A percentile compares a stretch with the other conserved stretches of the same genome.
Evolutionary conservation across 192 early-diverging fungal genomes (phyloP).

Genomic region (Linnemannia zychae): DNA sequence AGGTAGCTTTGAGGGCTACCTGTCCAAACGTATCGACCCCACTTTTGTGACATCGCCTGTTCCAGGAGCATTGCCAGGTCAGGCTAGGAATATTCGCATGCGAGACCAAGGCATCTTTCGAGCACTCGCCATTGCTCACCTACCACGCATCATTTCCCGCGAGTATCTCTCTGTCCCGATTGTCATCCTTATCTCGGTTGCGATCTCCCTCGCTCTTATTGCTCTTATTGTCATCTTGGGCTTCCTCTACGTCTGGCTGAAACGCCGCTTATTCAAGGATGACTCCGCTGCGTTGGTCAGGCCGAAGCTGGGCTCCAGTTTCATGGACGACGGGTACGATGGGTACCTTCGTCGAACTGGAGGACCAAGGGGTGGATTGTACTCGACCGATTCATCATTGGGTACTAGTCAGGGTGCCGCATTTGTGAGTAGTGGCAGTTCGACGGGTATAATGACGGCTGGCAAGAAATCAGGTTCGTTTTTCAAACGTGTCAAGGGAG

Average conservation of each 20-base stretch:
- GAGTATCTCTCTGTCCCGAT: conserved; percentile 65
- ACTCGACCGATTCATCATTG: neutral
- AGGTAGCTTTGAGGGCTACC: neutral
- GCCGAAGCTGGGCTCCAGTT: conserved; percentile 23
- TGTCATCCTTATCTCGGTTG: conserved; percentile 78
- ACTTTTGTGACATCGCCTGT: neutral
- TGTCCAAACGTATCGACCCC: neutral
- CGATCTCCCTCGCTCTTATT: conserved; percentile 75
- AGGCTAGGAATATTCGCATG: neutral
- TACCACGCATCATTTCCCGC: conserved; percentile 32
- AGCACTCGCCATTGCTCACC: conserved; percentile 43
- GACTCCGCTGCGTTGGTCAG: neutral
- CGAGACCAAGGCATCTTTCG: conserved; percentile 50
- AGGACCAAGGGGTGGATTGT: neutral
- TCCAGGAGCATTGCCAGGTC: too few relatives aligned
- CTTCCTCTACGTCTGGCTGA: conserved; percentile 61
- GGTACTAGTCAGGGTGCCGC: neutral
- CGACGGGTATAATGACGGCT: neutral
- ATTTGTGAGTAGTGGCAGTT: neutral
- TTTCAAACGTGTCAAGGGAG: neutral
- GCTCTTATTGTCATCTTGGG: conserved; percentile 73
- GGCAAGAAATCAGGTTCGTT: conserved; percentile 1
- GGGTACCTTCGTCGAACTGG: neutral
- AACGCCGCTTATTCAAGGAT: conserved; percentile 12
- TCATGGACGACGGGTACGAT: conserved; percentile 35